These are phyloP conservation scores for sunflower (Helianthus annuus) DNA, from an alignment of 129 eudicot species.

Conservation along the genomic window DNA sequence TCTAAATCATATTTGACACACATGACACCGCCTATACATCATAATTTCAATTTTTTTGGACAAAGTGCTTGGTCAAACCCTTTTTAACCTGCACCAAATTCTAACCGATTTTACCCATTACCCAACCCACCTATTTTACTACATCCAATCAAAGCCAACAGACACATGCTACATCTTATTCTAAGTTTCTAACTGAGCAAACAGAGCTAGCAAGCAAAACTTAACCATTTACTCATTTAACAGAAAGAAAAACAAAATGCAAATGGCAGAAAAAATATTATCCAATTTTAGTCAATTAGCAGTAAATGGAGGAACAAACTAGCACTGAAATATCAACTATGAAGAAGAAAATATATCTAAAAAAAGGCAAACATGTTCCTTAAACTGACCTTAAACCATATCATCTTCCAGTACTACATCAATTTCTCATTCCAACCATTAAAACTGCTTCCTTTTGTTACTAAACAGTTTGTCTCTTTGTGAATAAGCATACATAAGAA, in stretches of 20 bases:
- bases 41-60: neutral
- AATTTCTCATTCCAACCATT: slow-evolving; percentile 36
- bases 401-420: slow-evolving; percentile 51
- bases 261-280: neutral
- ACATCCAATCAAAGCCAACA: neutral
- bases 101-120: neutral
- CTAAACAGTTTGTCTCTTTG: slow-evolving; percentile 78
- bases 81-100: neutral
- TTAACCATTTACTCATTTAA: neutral
- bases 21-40: neutral
- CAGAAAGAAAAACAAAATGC: slow-evolving; percentile 23
- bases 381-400: slow-evolving; percentile 28
- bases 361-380: slow-evolving; percentile 25
- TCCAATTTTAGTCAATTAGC: slow-evolving; percentile 25
- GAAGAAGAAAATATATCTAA: slow-evolving; percentile 30
- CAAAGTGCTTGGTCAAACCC: neutral
- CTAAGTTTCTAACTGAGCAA: neutral
- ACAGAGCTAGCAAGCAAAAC: neutral
- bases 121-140: neutral
- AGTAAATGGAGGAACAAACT: slow-evolving; percentile 21
- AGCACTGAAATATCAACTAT: slow-evolving; percentile 26
- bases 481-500: slow-evolving; percentile 54
- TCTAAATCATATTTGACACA: neutral
- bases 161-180: neutral
- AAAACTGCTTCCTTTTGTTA: slow-evolving; percentile 89